Conservation (phyloP, 495 filamentous ascomycete genomes). For the Penicillium atrosanguineum region DNA sequence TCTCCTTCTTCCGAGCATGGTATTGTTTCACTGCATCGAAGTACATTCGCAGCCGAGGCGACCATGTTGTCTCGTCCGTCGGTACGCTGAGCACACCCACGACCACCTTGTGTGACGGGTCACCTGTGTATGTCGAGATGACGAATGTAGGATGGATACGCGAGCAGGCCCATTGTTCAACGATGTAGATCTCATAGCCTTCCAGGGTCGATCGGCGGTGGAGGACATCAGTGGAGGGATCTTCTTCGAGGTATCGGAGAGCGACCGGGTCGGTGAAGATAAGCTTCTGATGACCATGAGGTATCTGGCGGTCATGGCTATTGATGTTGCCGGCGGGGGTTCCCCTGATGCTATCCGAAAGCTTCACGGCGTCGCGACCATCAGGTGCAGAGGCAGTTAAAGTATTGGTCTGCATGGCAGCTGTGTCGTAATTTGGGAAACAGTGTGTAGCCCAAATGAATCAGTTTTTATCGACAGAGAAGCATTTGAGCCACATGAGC, state of each 20-base stretch:
- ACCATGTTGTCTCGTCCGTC: constrained; percentile 78
- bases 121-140: constrained; percentile 91
- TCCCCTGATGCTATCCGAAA: constrained; percentile 23
- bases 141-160: constrained; percentile 85
- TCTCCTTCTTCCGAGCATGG: constrained; percentile 79
- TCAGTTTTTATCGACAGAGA: background rate
- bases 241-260: constrained; percentile 85
- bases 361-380: constrained; percentile 23
- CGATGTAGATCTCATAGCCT: constrained; percentile 91
- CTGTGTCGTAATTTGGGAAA: constrained; percentile 1
- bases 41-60: constrained; percentile 71
- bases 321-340: constrained; percentile 22
- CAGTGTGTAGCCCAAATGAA: constrained; percentile 1
- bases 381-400: constrained; percentile 17
- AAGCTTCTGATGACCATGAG: constrained; percentile 48
- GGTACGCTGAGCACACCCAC: constrained; percentile 85
- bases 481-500: constrained; percentile 10
- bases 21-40: constrained; percentile 82
- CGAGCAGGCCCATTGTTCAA: constrained; percentile 98
- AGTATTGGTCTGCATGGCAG: constrained; percentile 24
- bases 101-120: constrained; percentile 69
- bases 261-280: constrained; percentile 75
- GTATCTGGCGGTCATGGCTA: constrained; percentile 18
- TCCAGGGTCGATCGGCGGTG: constrained; percentile 63
- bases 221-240: constrained; percentile 72